These are phyloP conservation scores for Davidsoniella virescens DNA, from an alignment of 2,329 filamentous ascomycete genomes.

Conservation along the genomic window DNA sequence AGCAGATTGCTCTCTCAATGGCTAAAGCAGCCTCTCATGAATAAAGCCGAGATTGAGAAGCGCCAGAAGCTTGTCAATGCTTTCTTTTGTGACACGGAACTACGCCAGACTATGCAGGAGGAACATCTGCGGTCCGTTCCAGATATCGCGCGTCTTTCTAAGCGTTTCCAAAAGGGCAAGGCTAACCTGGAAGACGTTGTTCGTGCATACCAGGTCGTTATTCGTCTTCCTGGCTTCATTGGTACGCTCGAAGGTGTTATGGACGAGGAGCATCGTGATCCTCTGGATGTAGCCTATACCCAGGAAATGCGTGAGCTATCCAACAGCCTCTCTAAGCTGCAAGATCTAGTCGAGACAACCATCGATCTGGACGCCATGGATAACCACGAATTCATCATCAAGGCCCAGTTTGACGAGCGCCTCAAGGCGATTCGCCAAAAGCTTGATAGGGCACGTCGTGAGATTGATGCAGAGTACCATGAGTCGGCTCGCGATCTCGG, in stretches of 20 bases:
- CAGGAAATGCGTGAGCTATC: constrained; percentile 62
- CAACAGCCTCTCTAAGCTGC: constrained; percentile 66
- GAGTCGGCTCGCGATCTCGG: constrained; percentile 64
- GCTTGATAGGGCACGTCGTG: constrained; percentile 64
- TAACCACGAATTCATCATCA: constrained; percentile 97
- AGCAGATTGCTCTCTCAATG: constrained; percentile 84
- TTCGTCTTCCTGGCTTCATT: constrained; percentile 79
- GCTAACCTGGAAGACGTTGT: constrained; percentile 94
- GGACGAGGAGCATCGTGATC: constrained; percentile 82
- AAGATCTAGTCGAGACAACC: constrained; percentile 97
- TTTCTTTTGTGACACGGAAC: constrained; percentile 81
- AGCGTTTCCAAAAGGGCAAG: constrained; percentile 82
- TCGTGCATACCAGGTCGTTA: constrained; percentile 83
- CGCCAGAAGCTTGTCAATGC: constrained; percentile 90
- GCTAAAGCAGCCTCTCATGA: constrained; percentile 97
- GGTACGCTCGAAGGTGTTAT: constrained; percentile 82
- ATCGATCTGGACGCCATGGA: constrained; percentile 91
- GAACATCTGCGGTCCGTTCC: constrained; percentile 86
- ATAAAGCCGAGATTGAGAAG: constrained; percentile 69
- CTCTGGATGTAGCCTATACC: constrained; percentile 76
- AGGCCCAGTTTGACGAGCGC: constrained; percentile 88
- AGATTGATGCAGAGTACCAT: constrained; percentile 71
- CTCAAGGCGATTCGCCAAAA: constrained; percentile 80
- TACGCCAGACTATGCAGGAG: constrained; percentile 92
- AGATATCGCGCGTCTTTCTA: constrained; percentile 82